phyloP scores from a whole-genome alignment of 129 eudicot species.

The Glebionis coronaria region DNA sequence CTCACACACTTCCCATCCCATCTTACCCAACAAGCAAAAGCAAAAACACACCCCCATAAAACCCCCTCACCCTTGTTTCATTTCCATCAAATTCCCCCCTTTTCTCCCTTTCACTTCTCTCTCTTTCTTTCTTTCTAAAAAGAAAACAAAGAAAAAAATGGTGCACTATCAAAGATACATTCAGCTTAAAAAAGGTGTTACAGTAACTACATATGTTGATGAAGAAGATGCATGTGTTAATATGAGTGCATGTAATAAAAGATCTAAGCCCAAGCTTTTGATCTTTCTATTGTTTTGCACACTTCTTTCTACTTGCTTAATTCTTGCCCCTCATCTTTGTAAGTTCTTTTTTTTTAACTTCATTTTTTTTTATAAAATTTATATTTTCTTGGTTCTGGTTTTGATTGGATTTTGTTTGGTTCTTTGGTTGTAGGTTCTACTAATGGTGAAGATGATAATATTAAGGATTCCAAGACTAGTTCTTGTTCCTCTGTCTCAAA shows the following conservation, averaged over 20 bases:
- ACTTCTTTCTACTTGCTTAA: conserved; percentile 53
- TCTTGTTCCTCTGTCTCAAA: conserved; percentile 67
- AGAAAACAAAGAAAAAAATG: conserved; percentile 20
- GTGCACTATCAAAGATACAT: conserved; percentile 47
- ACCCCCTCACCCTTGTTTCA: conserved; percentile 17
- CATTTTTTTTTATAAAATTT: neutral
- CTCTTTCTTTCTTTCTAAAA: conserved; percentile 10
- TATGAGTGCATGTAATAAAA: conserved; percentile 33
- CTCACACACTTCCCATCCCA: conserved; percentile 18
- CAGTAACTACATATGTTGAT: conserved; percentile 30
- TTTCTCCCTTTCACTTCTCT: neutral
- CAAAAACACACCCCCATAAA: conserved; percentile 29
- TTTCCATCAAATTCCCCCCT: conserved; percentile 19
- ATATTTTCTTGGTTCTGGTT: neutral
- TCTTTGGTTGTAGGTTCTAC: conserved; percentile 55
- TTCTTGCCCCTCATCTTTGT: conserved; percentile 58
- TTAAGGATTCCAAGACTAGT: conserved; percentile 35
- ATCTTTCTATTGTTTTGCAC: conserved; percentile 46
- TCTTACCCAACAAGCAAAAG: conserved; percentile 34
- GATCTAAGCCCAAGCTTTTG: conserved; percentile 53
- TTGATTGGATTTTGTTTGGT: neutral
- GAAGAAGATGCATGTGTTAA: conserved; percentile 56
- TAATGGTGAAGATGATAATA: conserved; percentile 37
- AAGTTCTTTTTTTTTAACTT: conserved; percentile 16
- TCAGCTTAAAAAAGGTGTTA: conserved; percentile 47